Evolutionary conservation across 1,284 basidiomycete genomes (phyloP), one percentile per base, ranked within the genome.

Genomic region (Gomphus bonarii): DNA sequence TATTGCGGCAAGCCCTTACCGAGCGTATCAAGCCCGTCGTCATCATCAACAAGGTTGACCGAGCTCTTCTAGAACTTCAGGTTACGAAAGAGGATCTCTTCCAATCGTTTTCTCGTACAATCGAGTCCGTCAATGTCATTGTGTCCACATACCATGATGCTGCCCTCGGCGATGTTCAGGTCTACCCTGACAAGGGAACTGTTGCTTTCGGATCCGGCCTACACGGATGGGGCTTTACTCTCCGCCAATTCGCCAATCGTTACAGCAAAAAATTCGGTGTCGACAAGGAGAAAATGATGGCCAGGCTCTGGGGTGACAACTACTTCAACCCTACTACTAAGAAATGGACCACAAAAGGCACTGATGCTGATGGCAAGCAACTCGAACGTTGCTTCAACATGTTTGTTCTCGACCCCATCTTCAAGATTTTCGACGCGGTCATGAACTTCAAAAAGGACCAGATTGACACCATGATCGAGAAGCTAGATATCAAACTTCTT

Each of bases 381-480:
- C 87, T 97, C 62, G 97, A 95, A 67, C 92, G 90, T 74, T 88
- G 91, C 57, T 95, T 95, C 82, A 95, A 91, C 76, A 76, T 80
- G 78, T 99, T 99, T 76, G 92, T 99, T 61, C 90, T 99, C 65
- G 97, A 99, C 77, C 97, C 97, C 64, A 99, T 99, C 77, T 99
- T 91, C 87, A 91, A 85, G 73, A 85, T 99, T 72, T 99, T 99
- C 75, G 95, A 97, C 68, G 87, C 91, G 65, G 91, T 98, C 75
- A 99, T 98, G 95, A 97, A 99, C 84, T 97, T 90, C 84, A 97
- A 99, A 82, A 99, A 97, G 81, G 95, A 97, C 60, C 75, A 84
- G 64, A 84, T 92, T 66, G 73, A 69, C 61, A 75, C 80, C 63
- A 92, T 99, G 77, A 86, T 97, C 66, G 94, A 98, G 60, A 99